These are phyloP conservation scores for Aspergillus ellipticus DNA, from an alignment of 495 filamentous ascomycete species.

Conservation along the genomic window DNA sequence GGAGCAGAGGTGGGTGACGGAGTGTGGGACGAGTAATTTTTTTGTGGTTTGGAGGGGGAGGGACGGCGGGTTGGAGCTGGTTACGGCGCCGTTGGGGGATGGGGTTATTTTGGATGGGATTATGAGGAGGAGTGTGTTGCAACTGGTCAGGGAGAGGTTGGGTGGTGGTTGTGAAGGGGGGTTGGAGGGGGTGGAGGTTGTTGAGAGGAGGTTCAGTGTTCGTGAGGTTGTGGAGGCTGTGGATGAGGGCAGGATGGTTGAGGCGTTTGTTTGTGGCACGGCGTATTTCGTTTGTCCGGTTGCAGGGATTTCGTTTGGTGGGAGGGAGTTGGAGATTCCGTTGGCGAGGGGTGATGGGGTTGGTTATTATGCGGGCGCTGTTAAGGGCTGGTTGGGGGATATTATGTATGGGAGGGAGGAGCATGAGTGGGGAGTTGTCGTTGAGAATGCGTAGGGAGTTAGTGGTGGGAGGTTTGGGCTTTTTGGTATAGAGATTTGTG, in stretches of 20 bases:
- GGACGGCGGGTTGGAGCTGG: slow-evolving; percentile 60
- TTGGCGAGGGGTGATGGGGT: slow-evolving; percentile 1
- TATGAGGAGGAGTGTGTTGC: slow-evolving; percentile 71
- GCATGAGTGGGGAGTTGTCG: slow-evolving; percentile 9
- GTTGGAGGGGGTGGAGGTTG: slow-evolving; percentile 7
- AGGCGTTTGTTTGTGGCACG: slow-evolving; percentile 10
- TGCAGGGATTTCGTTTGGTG: slow-evolving; percentile 2
- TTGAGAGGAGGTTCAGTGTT: slow-evolving; percentile 12
- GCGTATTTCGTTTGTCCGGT: slow-evolving; percentile 10
- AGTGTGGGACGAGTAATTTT: slow-evolving; percentile 92
- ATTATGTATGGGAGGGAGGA: slow-evolving; percentile 12
- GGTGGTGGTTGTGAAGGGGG: no score
- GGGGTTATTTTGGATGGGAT: slow-evolving; percentile 77
- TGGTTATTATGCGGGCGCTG: slow-evolving; percentile 1
- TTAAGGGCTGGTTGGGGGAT: slow-evolving; percentile 12
- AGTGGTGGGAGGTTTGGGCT: no score
- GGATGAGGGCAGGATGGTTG: slow-evolving; percentile 1
- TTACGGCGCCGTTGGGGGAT: slow-evolving; percentile 81
- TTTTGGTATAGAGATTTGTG: no score
- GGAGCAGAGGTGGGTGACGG: slow-evolving; percentile 75
- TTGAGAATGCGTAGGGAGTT: no score
- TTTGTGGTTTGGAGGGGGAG: slow-evolving; percentile 69
- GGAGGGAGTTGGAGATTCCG: slow-evolving; percentile 2
- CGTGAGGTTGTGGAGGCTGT: slow-evolving; percentile 4
- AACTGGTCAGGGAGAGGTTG: slow-evolving; percentile 68